phyloP scores from a whole-genome alignment of 345 rosid genomes.

The Geranium brycei region DNA sequence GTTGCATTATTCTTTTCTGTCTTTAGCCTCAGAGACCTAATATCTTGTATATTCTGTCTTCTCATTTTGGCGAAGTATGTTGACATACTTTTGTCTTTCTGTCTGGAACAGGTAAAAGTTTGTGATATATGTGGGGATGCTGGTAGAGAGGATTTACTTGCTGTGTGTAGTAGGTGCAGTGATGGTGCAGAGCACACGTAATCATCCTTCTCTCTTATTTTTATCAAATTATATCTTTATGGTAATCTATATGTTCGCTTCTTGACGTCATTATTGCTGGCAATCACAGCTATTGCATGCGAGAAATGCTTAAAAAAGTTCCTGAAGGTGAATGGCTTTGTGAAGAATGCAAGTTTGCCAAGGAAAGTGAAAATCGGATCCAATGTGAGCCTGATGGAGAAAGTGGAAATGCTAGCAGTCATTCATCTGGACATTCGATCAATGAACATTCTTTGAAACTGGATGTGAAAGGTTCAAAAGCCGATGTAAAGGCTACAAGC shows the following conservation, averaged over 20 bases:
- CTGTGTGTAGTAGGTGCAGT: conserved; percentile 33
- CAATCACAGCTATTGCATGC: conserved; percentile 79
- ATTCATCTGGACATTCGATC: neutral
- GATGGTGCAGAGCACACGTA: conserved; percentile 68
- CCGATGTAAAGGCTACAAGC: conserved; percentile 33
- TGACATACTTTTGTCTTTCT: neutral
- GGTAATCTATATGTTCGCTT: neutral
- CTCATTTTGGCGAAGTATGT: neutral
- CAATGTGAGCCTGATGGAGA: conserved; percentile 37
- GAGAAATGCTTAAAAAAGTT: conserved; percentile 65
- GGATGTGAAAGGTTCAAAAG: conserved; percentile 35
- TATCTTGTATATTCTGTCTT: neutral
- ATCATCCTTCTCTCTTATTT: neutral
- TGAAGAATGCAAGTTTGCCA: conserved; percentile 80
- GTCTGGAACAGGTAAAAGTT: conserved; percentile 34
- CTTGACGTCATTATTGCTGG: neutral
- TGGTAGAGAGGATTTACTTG: conserved; percentile 42
- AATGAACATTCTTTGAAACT: conserved; percentile 9
- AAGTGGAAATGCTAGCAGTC: neutral
- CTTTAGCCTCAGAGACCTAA: neutral
- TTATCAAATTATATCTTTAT: too few relatives aligned
- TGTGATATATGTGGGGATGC: conserved; percentile 61
- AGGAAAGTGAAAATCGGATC: conserved; percentile 54
- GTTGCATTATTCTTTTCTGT: neutral
- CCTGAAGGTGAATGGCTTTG: conserved; percentile 96